Conservation (phyloP, 352 stramenopile species). For the Phytophthora agathidicida region DNA sequence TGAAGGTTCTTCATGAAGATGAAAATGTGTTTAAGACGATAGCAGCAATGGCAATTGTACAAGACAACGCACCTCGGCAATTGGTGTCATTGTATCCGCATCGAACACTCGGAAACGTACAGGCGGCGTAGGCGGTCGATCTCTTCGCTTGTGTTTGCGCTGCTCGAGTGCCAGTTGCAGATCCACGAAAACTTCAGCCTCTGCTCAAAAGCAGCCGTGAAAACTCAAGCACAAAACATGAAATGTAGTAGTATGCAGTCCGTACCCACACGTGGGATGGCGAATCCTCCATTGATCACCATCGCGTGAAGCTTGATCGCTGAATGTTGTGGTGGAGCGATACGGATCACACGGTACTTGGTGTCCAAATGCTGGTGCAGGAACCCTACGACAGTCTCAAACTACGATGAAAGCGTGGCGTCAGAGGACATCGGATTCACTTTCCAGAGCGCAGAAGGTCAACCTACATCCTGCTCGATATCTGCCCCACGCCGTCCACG, state of each 20-base stretch:
- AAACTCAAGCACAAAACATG: slow-evolving; percentile 4
- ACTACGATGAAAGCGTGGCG: slow-evolving; percentile 38
- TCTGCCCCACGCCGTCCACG: slow-evolving; percentile 29
- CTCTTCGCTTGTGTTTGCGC: slow-evolving; percentile 20
- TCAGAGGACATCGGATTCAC: slow-evolving; percentile 9
- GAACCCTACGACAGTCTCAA: slow-evolving; percentile 51
- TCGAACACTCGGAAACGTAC: slow-evolving; percentile 55
- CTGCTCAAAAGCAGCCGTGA: slow-evolving; percentile 20
- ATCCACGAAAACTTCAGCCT: slow-evolving; percentile 61
- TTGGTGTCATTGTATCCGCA: slow-evolving; percentile 36
- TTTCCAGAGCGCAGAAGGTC: neutral
- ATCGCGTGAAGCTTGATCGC: slow-evolving; percentile 40
- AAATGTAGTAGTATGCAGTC: no score
- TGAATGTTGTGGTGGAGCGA: slow-evolving; percentile 26
- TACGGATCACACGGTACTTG: slow-evolving; percentile 60
- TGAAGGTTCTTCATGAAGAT: slow-evolving; percentile 39
- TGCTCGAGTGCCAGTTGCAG: slow-evolving; percentile 35
- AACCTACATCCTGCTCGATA: slow-evolving; percentile 50
- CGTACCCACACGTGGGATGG: slow-evolving; percentile 65
- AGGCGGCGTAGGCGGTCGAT: slow-evolving; percentile 3
- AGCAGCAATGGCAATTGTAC: neutral
- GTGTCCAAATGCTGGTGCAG: slow-evolving; percentile 48
- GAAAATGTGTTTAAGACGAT: no score
- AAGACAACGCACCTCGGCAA: slow-evolving; percentile 41
- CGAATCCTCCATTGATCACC: slow-evolving; percentile 59